Evolutionary conservation across 257 asterid genomes (phyloP).

Genomic region (Solanum etuberosum): DNA sequence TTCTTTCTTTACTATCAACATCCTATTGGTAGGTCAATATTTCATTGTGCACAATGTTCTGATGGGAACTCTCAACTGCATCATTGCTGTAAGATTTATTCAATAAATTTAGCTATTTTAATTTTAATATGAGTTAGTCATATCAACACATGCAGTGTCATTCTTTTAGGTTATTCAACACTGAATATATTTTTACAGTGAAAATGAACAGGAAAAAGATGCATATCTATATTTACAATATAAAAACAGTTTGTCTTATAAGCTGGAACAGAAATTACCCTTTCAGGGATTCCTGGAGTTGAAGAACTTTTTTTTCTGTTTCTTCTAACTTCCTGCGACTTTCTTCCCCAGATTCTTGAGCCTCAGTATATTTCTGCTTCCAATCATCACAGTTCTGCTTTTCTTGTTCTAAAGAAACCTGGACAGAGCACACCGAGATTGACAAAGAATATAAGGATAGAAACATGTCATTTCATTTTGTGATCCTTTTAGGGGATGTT

Average conservation of each 20-base stretch:
- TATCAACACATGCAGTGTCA: neutral
- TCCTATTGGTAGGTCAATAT: neutral
- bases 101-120: neutral
- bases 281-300: constrained; percentile 70
- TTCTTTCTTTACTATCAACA: neutral
- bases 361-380: constrained; percentile 50
- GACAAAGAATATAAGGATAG: neutral
- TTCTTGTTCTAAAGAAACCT: constrained; percentile 56
- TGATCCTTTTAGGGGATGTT: neutral
- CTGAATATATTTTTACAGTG: neutral
- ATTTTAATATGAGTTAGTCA: neutral
- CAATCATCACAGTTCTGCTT: constrained; percentile 42
- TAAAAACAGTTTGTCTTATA: neutral
- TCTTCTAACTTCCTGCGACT: constrained; percentile 65
- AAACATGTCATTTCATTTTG: neutral
- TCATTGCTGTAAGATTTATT: neutral
- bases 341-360: constrained; percentile 48
- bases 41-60: neutral
- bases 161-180: neutral
- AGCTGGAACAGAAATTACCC: constrained; percentile 37
- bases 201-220: neutral
- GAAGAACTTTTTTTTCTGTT: constrained; percentile 56
- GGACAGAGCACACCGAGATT: constrained; percentile 3
- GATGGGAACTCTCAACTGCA: neutral
- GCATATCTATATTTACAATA: neutral